Evolutionary conservation across 2,329 filamentous ascomycete species (phyloP), one percentile per base, ranked within the genome.

Genomic region (Epichloe hybrida): DNA sequence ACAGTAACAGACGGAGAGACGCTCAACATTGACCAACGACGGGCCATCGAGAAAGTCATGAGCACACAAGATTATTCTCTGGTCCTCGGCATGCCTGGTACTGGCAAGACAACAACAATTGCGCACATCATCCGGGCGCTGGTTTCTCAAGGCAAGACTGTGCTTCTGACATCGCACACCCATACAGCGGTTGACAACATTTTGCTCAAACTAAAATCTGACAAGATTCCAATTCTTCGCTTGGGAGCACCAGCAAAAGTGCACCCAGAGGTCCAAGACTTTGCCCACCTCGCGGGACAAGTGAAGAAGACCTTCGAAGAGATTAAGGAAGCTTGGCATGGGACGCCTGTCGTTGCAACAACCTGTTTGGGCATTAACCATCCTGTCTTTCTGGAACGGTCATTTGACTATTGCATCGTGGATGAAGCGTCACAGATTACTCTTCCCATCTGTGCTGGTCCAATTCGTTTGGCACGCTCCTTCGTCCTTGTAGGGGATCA

Each of bases 181-280:
- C 93, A 98, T 63, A 95, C 90, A 1, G 93, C 93, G 3, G 93
- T 98, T 3, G 93, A 98, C 77, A 98, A 98, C 57, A 98, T 98
- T 59, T 71, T 98, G 6, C 73, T 98, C 54, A 98, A 98, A 68
- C 82, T 98, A 50, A 84, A 84, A 49, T 72, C 84, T 21, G 86
- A 91, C 57, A 79, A 80, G 8, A 86, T 89, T 41, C 80, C 81
- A 2, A 84, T 95, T 48, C 72, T 98, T 37, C 83, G 93, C n/a
- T 77, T 98, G 0, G 93, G 93, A 5, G 84, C 86, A 1, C 73
- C 82, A 3, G 83, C 86, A 20, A 96, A 96, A 64, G 80, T 98
- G 15, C 90, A 96, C 60, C 82, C 84, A 0, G 87, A 94, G 42
- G 88, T 98, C 1, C 84, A 85, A 57, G 76, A 87, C 21, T 97